These are phyloP conservation scores for Magnusiomyces tetraspermus DNA, from an alignment of 1,139 yeast species.

Conservation along the genomic window DNA sequence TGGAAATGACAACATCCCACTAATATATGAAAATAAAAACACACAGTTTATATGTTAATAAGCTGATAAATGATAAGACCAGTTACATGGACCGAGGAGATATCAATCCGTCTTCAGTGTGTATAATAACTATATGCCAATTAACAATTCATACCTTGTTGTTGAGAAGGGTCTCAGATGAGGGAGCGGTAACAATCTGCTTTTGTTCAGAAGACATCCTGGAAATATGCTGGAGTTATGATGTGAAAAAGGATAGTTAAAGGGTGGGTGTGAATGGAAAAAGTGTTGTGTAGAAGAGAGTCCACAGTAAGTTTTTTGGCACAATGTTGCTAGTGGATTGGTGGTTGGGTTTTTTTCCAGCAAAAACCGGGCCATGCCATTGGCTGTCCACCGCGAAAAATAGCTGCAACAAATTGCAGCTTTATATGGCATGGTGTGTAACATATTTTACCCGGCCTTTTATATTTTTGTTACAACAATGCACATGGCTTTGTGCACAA, in stretches of 20 bases:
- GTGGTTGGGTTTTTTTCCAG: too few relatives aligned
- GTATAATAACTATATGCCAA: not conserved
- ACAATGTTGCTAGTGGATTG: too few relatives aligned
- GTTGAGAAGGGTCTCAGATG: conserved; percentile 64
- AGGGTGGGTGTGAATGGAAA: not conserved
- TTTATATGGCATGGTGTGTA: too few relatives aligned
- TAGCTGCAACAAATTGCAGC: too few relatives aligned
- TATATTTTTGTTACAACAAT: too few relatives aligned
- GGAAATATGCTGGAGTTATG: not conserved
- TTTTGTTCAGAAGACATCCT: conserved; percentile 24
- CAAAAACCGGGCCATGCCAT: too few relatives aligned
- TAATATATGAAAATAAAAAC: conserved; percentile 19
- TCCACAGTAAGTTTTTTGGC: too few relatives aligned
- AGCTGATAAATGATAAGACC: not conserved
- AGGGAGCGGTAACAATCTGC: conserved; percentile 33
- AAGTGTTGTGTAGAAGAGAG: not conserved
- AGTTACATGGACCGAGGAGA: not conserved
- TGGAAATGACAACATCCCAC: conserved; percentile 97
- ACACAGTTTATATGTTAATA: too few relatives aligned
- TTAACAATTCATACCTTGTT: conserved; percentile 44
- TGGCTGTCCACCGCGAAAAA: too few relatives aligned
- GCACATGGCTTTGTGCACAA: too few relatives aligned
- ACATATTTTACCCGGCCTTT: too few relatives aligned
- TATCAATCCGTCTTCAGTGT: too few relatives aligned
- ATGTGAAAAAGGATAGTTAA: not conserved